A percentile compares a stretch with the other conserved stretches of the same genome.
These are phyloP conservation scores for Trapa bicornis DNA, from an alignment of 345 rosid genomes.

Conservation along the genomic window DNA sequence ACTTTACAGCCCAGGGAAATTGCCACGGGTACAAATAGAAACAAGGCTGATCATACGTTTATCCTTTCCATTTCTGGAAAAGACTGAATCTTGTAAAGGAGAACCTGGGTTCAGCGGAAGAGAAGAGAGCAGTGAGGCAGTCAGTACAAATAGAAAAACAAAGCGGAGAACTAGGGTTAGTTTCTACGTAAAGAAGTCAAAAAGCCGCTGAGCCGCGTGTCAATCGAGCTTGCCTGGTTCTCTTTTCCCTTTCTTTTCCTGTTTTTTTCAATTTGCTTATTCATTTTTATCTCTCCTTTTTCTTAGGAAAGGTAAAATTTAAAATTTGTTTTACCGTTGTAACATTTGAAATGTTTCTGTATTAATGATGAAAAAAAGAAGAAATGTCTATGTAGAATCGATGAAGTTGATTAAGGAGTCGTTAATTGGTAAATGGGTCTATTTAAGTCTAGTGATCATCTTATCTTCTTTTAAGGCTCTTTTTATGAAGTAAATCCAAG, in stretches of 20 bases:
- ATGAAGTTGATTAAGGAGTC: too few species aligned
- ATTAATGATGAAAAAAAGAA: too few species aligned
- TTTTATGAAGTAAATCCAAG: too few species aligned
- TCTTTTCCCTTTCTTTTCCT: not conserved
- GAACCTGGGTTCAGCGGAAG: not conserved
- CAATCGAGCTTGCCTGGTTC: not conserved
- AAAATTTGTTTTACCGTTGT: too few species aligned
- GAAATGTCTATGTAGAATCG: too few species aligned
- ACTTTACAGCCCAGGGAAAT: not conserved
- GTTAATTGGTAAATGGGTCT: too few species aligned
- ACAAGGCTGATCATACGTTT: not conserved
- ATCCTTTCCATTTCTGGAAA: constrained; percentile 1
- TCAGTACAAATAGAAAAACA: too few species aligned
- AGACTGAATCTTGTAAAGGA: not conserved
- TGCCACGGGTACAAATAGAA: not conserved
- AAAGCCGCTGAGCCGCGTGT: not conserved
- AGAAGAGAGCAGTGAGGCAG: not conserved
- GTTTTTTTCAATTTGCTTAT: not conserved
- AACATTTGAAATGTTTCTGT: too few species aligned
- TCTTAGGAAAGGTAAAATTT: too few species aligned
- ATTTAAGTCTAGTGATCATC: too few species aligned
- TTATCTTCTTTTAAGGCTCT: too few species aligned
- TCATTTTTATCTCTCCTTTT: too few species aligned
- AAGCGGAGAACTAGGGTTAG: not conserved
- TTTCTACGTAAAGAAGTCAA: not conserved